Evolutionary conservation across 345 rosid genomes (phyloP), one percentile per base, ranked within the genome.

Genomic region (Gossypium rotundifolium): DNA sequence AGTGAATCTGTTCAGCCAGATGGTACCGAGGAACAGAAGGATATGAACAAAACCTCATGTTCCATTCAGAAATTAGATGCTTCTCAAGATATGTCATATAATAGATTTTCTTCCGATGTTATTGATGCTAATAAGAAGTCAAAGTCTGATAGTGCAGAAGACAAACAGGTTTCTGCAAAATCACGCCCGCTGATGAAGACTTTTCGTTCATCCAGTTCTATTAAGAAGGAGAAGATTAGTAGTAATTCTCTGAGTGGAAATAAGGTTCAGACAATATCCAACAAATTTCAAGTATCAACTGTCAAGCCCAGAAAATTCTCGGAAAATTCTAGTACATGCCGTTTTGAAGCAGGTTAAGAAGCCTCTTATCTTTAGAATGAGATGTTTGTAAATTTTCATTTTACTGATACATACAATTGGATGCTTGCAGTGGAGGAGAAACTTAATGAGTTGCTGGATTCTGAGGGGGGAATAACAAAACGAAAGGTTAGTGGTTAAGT

Each of bases 381-480:
- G 17, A 29, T 51, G 25, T 2, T 25, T 51, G 11, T 13, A 11
- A 14, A 7, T 53, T 65, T 51, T 14, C 2, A 9, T 58, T 48
- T 13, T 73, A 27, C 54, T 29, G 42, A 59, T 66, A 65, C 73
- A n/a, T 61, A 38, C 44, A 40, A 12, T 74, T 66, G 60, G 54
- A 42, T 77, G 16, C 72, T 77, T 82, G 82, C 94, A 95, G 99
- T 95, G 81, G 92, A 93, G 77, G 99, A 86, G 87, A 95, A 93
- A 84, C 88, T 95, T 55, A 95, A 93, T 75, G 99, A 95, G 79
- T 79, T 95, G 86, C 90, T 95, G 86, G 99, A 93, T 86, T 84
- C 70, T 72, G 94, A 82, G 68, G 98, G 99, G 76, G 99, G 99
- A 55, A 89, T 95, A 55, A 91, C 88, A 89, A 91, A 83, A 85